Evolutionary conservation across 257 asterid genomes (phyloP), one percentile per base, ranked within the genome.

Genomic region (Capsicum chinense): DNA sequence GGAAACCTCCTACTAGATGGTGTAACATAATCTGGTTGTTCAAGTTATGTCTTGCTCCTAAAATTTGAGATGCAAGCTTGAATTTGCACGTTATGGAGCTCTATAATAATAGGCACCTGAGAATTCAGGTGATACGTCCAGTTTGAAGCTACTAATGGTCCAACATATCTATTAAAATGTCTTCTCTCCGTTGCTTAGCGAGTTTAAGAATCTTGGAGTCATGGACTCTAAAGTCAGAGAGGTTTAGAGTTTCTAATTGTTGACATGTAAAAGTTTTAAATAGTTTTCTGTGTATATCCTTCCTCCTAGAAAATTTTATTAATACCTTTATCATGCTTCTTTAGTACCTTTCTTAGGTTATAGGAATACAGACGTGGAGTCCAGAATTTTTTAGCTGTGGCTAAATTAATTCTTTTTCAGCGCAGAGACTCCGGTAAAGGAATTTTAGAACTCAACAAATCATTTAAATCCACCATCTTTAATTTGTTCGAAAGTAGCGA

Each of bases 61-160:
- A 71, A n/a, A n/a, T 73, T 73, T 48, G 79, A 70, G 79, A 44
- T 17, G 57, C 79, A 70, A 70, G 56, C 56, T 42, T 69, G 13
- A 70, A 44, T 33, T 44, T 70, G 79, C 79, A 10, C 58, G n/a
- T 73, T 47, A 21, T 73, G 16, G 59, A 47, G 59, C 17, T n/a
- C 5, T 50, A 11, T 73, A 73, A 73, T 39, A 10, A 47, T n/a
- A 44, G 56, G 79, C 79, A 47, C 79, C 11, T n/a, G 59, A 47
- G 42, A 19, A 47, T 47, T 73, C 16, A 21, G 80, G 48, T 48
- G 80, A 73, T 73, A 73, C 47, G 39, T 73, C 35, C 11, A n/a
- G 59, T 47, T 73, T 58, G 59, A 3, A 60, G 67, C 67, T 60
- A 60, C 37, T 64, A n/a, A 6, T 71, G 47, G 58, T 47, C 80